These are phyloP conservation scores for Mallotus nudiflorus DNA, from an alignment of 345 rosid genomes.

Conservation along the genomic window DNA sequence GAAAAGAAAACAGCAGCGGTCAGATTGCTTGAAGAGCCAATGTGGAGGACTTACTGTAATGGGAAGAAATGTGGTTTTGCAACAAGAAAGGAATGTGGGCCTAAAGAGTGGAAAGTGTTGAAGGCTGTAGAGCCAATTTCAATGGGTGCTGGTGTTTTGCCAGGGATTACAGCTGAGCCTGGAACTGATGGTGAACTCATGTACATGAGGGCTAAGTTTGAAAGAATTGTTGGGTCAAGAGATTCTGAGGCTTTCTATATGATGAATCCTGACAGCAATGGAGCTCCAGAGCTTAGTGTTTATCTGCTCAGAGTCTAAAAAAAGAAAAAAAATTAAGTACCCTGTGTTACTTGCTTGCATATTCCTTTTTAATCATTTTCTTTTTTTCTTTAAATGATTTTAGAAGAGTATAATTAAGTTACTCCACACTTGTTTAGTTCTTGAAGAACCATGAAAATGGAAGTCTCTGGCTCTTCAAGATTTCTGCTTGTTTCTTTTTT, in stretches of 20 bases:
- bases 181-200: conserved; percentile 50
- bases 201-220: conserved; percentile 96
- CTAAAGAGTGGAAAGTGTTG: conserved; percentile 66
- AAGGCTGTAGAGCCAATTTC: conserved; percentile 93
- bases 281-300: conserved; percentile 94
- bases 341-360: neutral
- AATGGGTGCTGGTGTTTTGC: conserved; percentile 98
- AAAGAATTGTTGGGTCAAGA: conserved; percentile 91
- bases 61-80: conserved; percentile 90
- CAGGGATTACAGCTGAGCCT: conserved; percentile 35
- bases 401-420: conserved; percentile 12
- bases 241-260: conserved; percentile 98
- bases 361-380: neutral
- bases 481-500: conserved; percentile 1
- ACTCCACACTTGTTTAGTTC: conserved; percentile 29
- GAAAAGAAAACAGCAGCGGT: conserved; percentile 50
- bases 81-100: conserved; percentile 70
- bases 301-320: conserved; percentile 77
- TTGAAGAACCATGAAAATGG: conserved; percentile 29
- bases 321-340: too few relatives aligned
- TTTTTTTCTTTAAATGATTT: neutral
- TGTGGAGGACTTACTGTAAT: conserved; percentile 96
- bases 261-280: conserved; percentile 99
- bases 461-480: conserved; percentile 15
- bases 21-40: conserved; percentile 79